Base-by-base conservation (phyloP, 768 basidiomycete species). In the Albatrellus ellisii region DNA sequence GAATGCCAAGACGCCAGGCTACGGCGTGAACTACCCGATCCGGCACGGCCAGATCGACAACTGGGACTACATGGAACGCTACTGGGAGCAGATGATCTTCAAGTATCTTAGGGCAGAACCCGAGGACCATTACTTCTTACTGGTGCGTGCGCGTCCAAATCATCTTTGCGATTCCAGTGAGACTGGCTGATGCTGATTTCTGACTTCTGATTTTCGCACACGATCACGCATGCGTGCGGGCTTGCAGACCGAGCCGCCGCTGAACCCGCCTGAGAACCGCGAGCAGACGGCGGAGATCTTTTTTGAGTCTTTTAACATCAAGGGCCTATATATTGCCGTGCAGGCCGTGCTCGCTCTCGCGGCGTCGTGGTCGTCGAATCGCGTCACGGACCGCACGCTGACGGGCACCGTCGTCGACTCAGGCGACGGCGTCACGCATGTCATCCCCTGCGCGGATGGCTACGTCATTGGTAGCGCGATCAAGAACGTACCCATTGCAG, bases 31-130 rank as follows among this genome's bases (percentile, higher is more conserved):
- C 61, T 98, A 97, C 61, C 95, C 95, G 11, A 97, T 98, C 56
- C 75, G 87, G 42, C 95, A 98, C 56, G 94, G 94, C 20, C 82
- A 87, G 82, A 94, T 95, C 55, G 92, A 95, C 48, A 95, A 95
- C 54, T 92, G 89, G 89, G 89, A 92, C 59, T 79, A 95, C 52
- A 98, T 98, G 92, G 94, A 98, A 60, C 72, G 92, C 22, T 97
- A 91, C 64, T 99, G 95, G 95, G 91, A 95, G 61, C 94, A 99
- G 69, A 88, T 84, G 50, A 98, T 98, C 73, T 99, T 98, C 79
- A 98, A 99, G 64, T 98, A 98, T 66, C 71, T 99, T 46, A 73
- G 94, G 43, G 92, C 92, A 6, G 95, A 99, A 62, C 95, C 95
- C 11, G 95, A 98, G 64, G 94, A 98, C 64, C 95, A 98, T 61